These are phyloP conservation scores for Termitomyces sp. DNA, from an alignment of 768 basidiomycete genomes.

Conservation along the genomic window DNA sequence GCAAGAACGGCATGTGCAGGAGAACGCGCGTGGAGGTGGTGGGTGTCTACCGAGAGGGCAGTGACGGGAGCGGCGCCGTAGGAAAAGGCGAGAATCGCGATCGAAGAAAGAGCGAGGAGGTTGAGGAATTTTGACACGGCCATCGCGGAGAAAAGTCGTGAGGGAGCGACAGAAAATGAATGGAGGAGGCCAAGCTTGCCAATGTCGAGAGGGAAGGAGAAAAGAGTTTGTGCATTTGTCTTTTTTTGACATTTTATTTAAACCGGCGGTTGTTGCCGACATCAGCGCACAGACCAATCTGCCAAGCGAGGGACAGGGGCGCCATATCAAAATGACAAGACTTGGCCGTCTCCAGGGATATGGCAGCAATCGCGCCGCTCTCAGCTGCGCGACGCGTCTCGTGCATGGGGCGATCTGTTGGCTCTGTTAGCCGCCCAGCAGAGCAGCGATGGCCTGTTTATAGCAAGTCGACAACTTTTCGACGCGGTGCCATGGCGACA, in stretches of 20 bases:
- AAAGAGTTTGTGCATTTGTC: slow-evolving; percentile 1
- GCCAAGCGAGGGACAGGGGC: not conserved
- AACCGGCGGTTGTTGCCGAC: slow-evolving; percentile 17
- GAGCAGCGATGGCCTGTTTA: not conserved
- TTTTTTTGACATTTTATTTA: slow-evolving; percentile 11
- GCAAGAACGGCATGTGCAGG: slow-evolving; percentile 38
- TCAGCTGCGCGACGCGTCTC: not conserved
- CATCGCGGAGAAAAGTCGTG: slow-evolving; percentile 22
- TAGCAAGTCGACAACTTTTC: not conserved
- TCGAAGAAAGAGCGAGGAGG: slow-evolving; percentile 51
- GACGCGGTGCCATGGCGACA: slow-evolving; percentile 37
- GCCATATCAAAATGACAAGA: not conserved
- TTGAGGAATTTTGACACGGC: slow-evolving; percentile 47
- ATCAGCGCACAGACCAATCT: slow-evolving; percentile 17
- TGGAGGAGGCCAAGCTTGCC: slow-evolving; percentile 19
- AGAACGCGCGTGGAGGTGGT: slow-evolving; percentile 38
- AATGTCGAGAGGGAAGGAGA: slow-evolving; percentile 15
- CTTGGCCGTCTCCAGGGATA: not conserved
- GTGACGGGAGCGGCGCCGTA: slow-evolving; percentile 39
- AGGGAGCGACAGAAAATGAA: slow-evolving; percentile 21
- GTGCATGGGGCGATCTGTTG: no score
- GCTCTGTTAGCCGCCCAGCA: not conserved
- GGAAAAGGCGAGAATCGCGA: slow-evolving; percentile 52
- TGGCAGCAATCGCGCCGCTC: no score
- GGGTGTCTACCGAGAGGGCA: slow-evolving; percentile 45